These are phyloP conservation scores for Pestalotiopsis sp. DNA, from an alignment of 2,329 filamentous ascomycete genomes.

Conservation along the genomic window DNA sequence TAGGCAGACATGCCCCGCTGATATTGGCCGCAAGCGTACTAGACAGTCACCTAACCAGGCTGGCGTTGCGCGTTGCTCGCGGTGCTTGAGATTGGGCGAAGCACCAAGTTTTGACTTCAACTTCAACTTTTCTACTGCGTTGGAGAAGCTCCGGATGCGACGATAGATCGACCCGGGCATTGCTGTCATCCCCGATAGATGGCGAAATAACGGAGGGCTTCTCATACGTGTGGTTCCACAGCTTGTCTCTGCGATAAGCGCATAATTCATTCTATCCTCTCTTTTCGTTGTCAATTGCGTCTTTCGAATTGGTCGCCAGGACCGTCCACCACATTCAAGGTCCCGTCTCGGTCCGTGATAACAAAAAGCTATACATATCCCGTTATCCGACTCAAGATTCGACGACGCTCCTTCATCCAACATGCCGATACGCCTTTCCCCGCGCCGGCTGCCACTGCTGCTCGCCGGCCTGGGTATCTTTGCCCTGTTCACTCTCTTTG, in stretches of 20 bases:
- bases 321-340: background rate
- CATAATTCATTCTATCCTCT: background rate
- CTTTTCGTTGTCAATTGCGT: background rate
- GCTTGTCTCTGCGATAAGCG: background rate
- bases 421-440: slow-evolving; percentile 55
- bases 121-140: background rate
- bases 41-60: background rate
- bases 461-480: slow-evolving; percentile 55
- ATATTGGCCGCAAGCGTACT: background rate
- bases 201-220: background rate
- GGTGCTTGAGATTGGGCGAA: background rate
- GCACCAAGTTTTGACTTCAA: background rate
- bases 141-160: background rate
- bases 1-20: background rate
- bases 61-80: background rate
- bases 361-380: background rate
- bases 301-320: background rate
- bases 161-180: background rate
- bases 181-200: background rate
- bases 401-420: slow-evolving; percentile 11
- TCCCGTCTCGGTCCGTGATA: background rate
- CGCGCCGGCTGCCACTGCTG: slow-evolving; percentile 56
- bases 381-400: background rate
- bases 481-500: slow-evolving; percentile 55
- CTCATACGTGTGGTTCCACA: background rate